phyloP scores from a whole-genome alignment of 768 basidiomycete genomes.

The Kwoniella heveanensis region DNA sequence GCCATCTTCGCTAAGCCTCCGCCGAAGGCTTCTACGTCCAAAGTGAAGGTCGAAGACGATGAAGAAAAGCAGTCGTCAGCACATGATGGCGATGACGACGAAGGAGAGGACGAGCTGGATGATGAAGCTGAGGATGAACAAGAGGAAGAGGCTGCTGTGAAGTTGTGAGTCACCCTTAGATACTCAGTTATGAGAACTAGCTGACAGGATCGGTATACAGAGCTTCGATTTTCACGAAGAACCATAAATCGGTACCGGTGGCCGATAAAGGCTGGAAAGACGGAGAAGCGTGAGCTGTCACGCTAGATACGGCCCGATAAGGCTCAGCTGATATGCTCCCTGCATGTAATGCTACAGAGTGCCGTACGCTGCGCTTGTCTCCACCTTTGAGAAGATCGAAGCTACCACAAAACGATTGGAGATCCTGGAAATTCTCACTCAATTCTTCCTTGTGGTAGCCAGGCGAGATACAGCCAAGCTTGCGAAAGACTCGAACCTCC shows the following conservation, averaged over 20 bases:
- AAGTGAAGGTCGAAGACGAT: constrained; percentile 22
- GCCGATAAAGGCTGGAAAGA: constrained; percentile 75
- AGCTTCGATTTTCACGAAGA: constrained; percentile 51
- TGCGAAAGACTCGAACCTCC: constrained; percentile 64
- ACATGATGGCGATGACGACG: constrained; percentile 47
- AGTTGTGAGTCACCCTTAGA: constrained; percentile 66
- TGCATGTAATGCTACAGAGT: constrained; percentile 61
- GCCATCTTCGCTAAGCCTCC: constrained; percentile 40
- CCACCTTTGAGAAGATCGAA: constrained; percentile 85
- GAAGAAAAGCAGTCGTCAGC: constrained; percentile 28
- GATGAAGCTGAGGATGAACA: constrained; percentile 54
- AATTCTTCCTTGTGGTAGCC: constrained; percentile 86
- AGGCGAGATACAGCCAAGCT: constrained; percentile 77
- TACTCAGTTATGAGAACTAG: no score
- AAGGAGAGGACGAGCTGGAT: constrained; percentile 55
- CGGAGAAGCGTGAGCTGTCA: constrained; percentile 71
- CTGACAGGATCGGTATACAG: constrained; percentile 44
- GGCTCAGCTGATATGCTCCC: constrained; percentile 19
- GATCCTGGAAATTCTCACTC: constrained; percentile 83
- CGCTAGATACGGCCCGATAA: background rate
- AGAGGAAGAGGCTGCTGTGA: constrained; percentile 61
- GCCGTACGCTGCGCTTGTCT: constrained; percentile 89
- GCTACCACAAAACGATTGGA: constrained; percentile 92
- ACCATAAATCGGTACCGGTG: constrained; percentile 35
- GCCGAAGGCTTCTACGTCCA: constrained; percentile 21